A percentile compares a stretch with the other conserved stretches of the same genome.
Evolutionary conservation across 257 asterid species (phyloP).

Genomic region (Nicotiana obtusifolia): DNA sequence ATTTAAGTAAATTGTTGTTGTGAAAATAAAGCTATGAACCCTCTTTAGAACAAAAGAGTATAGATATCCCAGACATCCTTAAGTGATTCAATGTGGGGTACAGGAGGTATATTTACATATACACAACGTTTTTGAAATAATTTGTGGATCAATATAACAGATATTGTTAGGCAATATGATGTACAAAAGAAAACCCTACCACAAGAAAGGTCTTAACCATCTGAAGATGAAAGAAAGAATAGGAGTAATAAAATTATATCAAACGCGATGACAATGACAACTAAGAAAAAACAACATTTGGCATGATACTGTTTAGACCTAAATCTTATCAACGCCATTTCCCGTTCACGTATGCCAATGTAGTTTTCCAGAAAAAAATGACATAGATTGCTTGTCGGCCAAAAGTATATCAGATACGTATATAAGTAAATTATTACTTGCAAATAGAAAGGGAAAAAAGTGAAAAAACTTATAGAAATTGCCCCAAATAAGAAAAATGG

Average conservation of each 20-base stretch:
- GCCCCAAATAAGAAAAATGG: background rate
- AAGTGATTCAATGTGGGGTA: no score
- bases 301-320: background rate
- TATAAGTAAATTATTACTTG: background rate
- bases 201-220: conserved; percentile 11
- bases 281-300: background rate
- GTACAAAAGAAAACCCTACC: conserved; percentile 1
- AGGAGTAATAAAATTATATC: background rate
- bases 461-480: background rate
- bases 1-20: no score
- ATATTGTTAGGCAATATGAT: background rate
- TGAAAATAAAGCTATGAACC: no score
- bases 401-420: background rate
- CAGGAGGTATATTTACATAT: background rate
- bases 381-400: background rate
- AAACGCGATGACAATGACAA: background rate
- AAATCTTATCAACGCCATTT: background rate
- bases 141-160: background rate
- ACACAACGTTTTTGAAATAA: background rate
- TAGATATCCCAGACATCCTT: no score
- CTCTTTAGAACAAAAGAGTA: no score
- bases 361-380: background rate
- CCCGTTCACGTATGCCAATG: conserved; percentile 1
- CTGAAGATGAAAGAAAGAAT: background rate
- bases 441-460: background rate